Conservation (phyloP, 1,139 yeast genomes). For the Blastobotrys ciferrii region DNA sequence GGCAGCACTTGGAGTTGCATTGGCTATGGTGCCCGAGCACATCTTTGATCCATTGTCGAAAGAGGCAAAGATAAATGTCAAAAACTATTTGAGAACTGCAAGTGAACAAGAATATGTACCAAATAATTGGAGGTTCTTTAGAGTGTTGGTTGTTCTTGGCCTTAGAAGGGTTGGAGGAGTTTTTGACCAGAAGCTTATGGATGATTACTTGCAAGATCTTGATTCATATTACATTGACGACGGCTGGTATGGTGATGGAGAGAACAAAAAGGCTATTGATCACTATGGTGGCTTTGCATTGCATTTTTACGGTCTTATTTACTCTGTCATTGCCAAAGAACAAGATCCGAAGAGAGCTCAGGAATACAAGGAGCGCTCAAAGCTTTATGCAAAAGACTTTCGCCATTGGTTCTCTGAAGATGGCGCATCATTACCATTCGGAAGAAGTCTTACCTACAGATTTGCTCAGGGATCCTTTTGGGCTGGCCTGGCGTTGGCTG, state of each 20-base stretch:
- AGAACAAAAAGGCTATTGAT: slow-evolving; percentile 30
- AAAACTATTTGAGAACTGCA: slow-evolving; percentile 24
- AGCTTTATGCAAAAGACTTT: slow-evolving; percentile 28
- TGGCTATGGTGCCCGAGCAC: slow-evolving; percentile 28
- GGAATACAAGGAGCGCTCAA: slow-evolving; percentile 27
- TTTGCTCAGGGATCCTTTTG: slow-evolving; percentile 35
- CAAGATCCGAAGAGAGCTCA: slow-evolving; percentile 23
- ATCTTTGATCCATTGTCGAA: slow-evolving; percentile 34
- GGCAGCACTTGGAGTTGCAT: slow-evolving; percentile 35
- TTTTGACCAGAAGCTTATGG: slow-evolving; percentile 21
- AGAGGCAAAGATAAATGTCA: slow-evolving; percentile 26
- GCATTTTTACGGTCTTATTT: slow-evolving; percentile 34
- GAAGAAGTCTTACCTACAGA: slow-evolving; percentile 35
- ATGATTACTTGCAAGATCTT: slow-evolving; percentile 26
- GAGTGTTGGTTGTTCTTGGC: slow-evolving; percentile 33
- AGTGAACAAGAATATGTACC: slow-evolving; percentile 24
- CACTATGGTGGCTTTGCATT: slow-evolving; percentile 37
- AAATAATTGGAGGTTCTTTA: slow-evolving; percentile 36
- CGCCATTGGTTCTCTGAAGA: slow-evolving; percentile 30
- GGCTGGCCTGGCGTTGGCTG: slow-evolving; percentile 33
- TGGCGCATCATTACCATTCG: slow-evolving; percentile 35
- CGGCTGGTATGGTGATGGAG: slow-evolving; percentile 39
- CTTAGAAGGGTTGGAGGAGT: slow-evolving; percentile 30
- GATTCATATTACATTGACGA: slow-evolving; percentile 31
- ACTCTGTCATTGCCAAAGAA: slow-evolving; percentile 20